phyloP scores from a whole-genome alignment of 176 grass and related monocot species.

The Typha latifolia region DNA sequence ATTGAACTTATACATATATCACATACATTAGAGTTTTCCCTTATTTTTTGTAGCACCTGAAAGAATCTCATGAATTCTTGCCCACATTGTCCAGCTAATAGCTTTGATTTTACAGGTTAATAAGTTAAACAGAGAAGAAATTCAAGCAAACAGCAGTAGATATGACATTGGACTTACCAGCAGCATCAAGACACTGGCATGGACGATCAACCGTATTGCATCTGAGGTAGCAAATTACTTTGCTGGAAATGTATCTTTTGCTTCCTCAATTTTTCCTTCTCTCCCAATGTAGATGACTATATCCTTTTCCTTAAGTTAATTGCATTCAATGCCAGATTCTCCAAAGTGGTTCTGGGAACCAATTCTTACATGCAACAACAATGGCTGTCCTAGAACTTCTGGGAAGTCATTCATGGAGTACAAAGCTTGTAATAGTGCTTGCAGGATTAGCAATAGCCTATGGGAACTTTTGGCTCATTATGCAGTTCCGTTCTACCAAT shows the following conservation, averaged over 20 bases:
- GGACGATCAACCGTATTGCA: constrained; percentile 11
- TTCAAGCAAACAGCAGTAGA: neutral
- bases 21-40: no score
- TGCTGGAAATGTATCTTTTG: no score
- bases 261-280: no score
- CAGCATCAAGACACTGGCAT: constrained; percentile 3
- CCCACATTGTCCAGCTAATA: no score
- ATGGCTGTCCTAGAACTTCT: constrained; percentile 8
- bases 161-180: neutral
- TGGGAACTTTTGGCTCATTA: constrained; percentile 10
- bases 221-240: neutral
- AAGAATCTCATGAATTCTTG: no score
- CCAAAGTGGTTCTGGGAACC: neutral
- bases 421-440: constrained; percentile 17
- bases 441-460: constrained; percentile 12
- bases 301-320: no score
- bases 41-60: no score
- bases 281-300: no score
- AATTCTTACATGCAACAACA: constrained; percentile 5
- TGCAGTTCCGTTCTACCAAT: constrained; percentile 4
- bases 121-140: neutral
- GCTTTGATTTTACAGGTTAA: neutral
- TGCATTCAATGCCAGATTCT: constrained; percentile 11
- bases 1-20: no score
- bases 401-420: constrained; percentile 10